These are phyloP conservation scores for Monilinia laxa DNA, from an alignment of 2,329 filamentous ascomycete genomes.

Conservation along the genomic window DNA sequence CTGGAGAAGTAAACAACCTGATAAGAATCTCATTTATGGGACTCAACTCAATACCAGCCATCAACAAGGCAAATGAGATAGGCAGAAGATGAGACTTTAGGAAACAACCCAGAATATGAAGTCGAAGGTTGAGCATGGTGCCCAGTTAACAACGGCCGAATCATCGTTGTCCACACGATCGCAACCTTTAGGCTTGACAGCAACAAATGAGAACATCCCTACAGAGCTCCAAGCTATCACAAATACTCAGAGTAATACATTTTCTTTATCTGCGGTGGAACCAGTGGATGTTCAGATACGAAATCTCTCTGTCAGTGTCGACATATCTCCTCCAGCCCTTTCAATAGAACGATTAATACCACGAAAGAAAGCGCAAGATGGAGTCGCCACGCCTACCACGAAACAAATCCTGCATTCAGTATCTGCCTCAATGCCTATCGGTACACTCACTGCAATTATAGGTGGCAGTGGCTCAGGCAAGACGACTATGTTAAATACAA, in stretches of 20 bases:
- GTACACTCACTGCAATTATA: conserved; percentile 72
- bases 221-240: conserved; percentile 23
- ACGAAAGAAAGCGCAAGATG: conserved; percentile 36
- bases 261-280: conserved; percentile 51
- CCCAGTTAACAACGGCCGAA: background rate
- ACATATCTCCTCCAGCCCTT: conserved; percentile 56
- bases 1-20: too few relatives aligned
- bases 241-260: conserved; percentile 33
- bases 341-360: conserved; percentile 45
- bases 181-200: background rate
- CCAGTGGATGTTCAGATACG: conserved; percentile 55
- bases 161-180: conserved; percentile 2
- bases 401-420: conserved; percentile 63
- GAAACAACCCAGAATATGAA: background rate
- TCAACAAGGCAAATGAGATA: background rate
- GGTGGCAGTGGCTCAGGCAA: conserved; percentile 74
- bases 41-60: background rate
- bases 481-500: conserved; percentile 68
- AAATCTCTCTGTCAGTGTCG: conserved; percentile 55
- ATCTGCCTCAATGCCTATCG: conserved; percentile 61
- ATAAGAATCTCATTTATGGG: background rate
- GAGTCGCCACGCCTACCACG: conserved; percentile 39
- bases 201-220: conserved; percentile 8
- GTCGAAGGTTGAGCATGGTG: background rate
- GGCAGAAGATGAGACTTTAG: background rate